Evolutionary conservation across 1,139 yeast species (phyloP).

Genomic region (Kodamaea sp.): DNA sequence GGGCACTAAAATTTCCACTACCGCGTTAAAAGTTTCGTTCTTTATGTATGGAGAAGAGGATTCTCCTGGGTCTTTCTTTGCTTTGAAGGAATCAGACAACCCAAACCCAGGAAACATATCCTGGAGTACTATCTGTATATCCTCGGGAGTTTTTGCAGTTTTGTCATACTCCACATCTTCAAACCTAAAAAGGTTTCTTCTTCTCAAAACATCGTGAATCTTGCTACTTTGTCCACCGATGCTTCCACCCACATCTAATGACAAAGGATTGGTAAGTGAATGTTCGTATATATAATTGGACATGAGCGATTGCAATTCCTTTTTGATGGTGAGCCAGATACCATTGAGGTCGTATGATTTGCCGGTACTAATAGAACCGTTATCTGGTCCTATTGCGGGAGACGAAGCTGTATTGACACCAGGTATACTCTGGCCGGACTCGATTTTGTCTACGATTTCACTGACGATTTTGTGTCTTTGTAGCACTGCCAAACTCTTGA

Average conservation of each 20-base stretch:
- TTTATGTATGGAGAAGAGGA: slow-evolving; percentile 55
- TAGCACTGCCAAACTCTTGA: slow-evolving; percentile 60
- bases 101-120: slow-evolving; percentile 66
- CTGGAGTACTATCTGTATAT: slow-evolving; percentile 47
- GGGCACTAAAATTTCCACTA: slow-evolving; percentile 69
- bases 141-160: slow-evolving; percentile 40
- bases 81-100: slow-evolving; percentile 27
- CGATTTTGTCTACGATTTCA: slow-evolving; percentile 43
- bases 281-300: slow-evolving; percentile 52
- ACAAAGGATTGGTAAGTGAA: slow-evolving; percentile 1
- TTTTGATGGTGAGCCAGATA: slow-evolving; percentile 61
- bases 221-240: slow-evolving; percentile 10
- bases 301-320: slow-evolving; percentile 59
- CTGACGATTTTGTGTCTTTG: slow-evolving; percentile 70
- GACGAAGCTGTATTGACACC: neutral
- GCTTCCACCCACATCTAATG: neutral
- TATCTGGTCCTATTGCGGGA: neutral
- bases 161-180: slow-evolving; percentile 43
- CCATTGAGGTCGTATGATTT: slow-evolving; percentile 38
- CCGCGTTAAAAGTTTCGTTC: slow-evolving; percentile 52
- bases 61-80: slow-evolving; percentile 14
- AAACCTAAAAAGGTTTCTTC: slow-evolving; percentile 48
- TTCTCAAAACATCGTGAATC: slow-evolving; percentile 24
- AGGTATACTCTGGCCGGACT: slow-evolving; percentile 7
- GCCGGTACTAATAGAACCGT: slow-evolving; percentile 1